Percentiles rank a stretch among this genome's conserved stretches.
These are phyloP conservation scores for Neurospora sp. DNA, from an alignment of 495 filamentous ascomycete species.

Conservation along the genomic window DNA sequence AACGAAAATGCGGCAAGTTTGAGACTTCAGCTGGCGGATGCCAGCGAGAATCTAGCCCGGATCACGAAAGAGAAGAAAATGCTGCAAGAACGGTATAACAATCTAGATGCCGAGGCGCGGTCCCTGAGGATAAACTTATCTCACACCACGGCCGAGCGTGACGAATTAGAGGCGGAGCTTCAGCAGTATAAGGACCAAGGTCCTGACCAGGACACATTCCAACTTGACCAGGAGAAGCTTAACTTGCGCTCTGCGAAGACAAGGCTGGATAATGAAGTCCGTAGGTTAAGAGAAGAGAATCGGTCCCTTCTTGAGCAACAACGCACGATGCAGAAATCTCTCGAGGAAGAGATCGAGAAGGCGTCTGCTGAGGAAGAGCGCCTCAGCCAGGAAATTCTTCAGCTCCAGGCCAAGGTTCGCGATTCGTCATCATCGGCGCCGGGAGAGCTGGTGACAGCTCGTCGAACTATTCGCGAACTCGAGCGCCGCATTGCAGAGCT, in stretches of 20 bases:
- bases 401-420: constrained; percentile 39
- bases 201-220: constrained; percentile 44
- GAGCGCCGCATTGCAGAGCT: constrained; percentile 50
- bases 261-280: constrained; percentile 50
- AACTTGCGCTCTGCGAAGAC: constrained; percentile 50
- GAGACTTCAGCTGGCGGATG: constrained; percentile 24
- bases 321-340: constrained; percentile 43
- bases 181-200: constrained; percentile 37
- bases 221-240: constrained; percentile 51
- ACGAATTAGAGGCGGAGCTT: constrained; percentile 52
- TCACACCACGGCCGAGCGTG: constrained; percentile 51
- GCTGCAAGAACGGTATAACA: constrained; percentile 53
- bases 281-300: constrained; percentile 49
- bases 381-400: constrained; percentile 47
- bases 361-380: constrained; percentile 47
- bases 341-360: constrained; percentile 46
- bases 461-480: constrained; percentile 46
- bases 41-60: constrained; percentile 23
- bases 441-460: constrained; percentile 37
- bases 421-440: constrained; percentile 30
- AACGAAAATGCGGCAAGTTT: constrained; percentile 20
- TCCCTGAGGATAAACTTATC: constrained; percentile 41
- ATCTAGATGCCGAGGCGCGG: constrained; percentile 51
- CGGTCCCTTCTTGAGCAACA: constrained; percentile 39
- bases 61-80: constrained; percentile 48